Evolutionary conservation across 495 filamentous ascomycete genomes (phyloP).

Genomic region (Geopyxis carbonaria): DNA sequence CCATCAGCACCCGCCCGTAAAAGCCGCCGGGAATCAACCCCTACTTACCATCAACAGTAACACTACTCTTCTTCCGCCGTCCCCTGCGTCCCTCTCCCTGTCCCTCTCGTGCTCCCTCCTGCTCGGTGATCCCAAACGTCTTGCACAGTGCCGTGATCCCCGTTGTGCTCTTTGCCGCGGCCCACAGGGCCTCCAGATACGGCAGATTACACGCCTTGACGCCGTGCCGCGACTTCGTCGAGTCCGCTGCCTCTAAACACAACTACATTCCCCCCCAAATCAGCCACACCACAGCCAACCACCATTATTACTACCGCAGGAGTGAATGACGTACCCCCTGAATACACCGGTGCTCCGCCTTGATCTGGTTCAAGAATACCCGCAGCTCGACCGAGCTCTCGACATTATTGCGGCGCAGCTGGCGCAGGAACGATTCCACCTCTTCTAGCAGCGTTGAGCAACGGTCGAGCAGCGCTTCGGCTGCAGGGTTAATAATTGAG

Average conservation of each 20-base stretch:
- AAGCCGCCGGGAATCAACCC: too few relatives aligned
- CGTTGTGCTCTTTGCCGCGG: conserved; percentile 17
- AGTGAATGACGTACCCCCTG: conserved; percentile 4
- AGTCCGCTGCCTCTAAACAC: conserved; percentile 11
- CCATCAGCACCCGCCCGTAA: too few relatives aligned
- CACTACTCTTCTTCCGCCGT: conserved; percentile 16
- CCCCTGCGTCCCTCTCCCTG: conserved; percentile 1
- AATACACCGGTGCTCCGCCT: conserved; percentile 11
- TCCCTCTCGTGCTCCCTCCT: neutral
- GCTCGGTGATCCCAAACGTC: conserved; percentile 12
- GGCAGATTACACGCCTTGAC: conserved; percentile 18
- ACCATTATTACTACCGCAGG: too few relatives aligned
- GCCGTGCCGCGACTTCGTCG: conserved; percentile 13
- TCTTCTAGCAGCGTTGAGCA: conserved; percentile 16
- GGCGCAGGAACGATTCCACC: conserved; percentile 18
- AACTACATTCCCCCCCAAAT: conserved; percentile 5
- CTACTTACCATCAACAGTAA: conserved; percentile 17
- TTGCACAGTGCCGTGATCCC: conserved; percentile 22
- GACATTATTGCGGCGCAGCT: conserved; percentile 12
- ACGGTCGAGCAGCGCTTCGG: conserved; percentile 19
- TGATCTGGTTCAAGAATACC: conserved; percentile 14
- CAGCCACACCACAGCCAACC: too few relatives aligned
- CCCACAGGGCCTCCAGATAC: conserved; percentile 22
- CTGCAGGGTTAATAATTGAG: conserved; percentile 10
- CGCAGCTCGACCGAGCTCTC: conserved; percentile 20